These are phyloP conservation scores for Pterulicium gracile DNA, from an alignment of 1,284 basidiomycete species.

Conservation along the genomic window DNA sequence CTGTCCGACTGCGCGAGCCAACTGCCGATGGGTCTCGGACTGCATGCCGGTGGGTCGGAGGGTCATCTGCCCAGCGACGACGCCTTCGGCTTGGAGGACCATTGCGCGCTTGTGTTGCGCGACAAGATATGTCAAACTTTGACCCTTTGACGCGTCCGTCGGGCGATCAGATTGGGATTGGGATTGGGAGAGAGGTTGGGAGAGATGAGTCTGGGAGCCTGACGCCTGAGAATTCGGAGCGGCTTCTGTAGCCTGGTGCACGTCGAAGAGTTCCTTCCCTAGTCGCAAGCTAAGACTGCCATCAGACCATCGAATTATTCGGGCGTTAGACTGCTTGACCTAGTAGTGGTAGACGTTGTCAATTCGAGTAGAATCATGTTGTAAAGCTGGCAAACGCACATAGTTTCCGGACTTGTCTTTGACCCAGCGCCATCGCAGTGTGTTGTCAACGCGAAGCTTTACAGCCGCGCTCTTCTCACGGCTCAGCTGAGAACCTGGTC, in stretches of 20 bases:
- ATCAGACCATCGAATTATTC: conserved; percentile 87
- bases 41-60: conserved; percentile 84
- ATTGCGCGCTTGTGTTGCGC: conserved; percentile 83
- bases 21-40: conserved; percentile 80
- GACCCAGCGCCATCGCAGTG: conserved; percentile 83
- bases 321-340: conserved; percentile 77
- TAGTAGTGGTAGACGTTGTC: conserved; percentile 19
- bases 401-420: conserved; percentile 60
- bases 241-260: conserved; percentile 65
- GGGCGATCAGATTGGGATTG: conserved; percentile 19
- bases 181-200: conserved; percentile 27
- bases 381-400: conserved; percentile 31
- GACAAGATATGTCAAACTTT: conserved; percentile 80
- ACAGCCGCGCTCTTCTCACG: conserved; percentile 70
- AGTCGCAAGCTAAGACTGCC: conserved; percentile 79
- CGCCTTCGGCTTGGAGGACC: conserved; percentile 75
- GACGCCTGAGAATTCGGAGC: conserved; percentile 31
- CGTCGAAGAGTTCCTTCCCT: conserved; percentile 86
- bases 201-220: conserved; percentile 34
- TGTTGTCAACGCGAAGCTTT: conserved; percentile 83
- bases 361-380: conserved; percentile 4
- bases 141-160: conserved; percentile 27
- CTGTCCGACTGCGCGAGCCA: conserved; percentile 80
- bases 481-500: conserved; percentile 38
- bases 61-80: conserved; percentile 75